Evolutionary conservation across 345 rosid genomes (phyloP), one percentile per base, ranked within the genome.

Genomic region (Geranium rotundifolium): DNA sequence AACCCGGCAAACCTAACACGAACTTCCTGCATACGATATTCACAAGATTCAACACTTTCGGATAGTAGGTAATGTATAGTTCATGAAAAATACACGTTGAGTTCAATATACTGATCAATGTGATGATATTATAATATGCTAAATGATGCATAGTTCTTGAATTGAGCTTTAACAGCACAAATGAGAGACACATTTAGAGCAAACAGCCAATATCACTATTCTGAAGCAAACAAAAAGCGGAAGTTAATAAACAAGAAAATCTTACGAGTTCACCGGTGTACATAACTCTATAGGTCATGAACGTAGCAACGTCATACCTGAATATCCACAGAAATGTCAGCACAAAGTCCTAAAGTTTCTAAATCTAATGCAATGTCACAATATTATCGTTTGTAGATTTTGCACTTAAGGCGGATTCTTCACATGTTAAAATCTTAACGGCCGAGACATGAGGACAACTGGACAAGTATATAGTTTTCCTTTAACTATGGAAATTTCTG

Each of bases 1-100:
- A 76, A 91, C 9, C 98, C 96, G 65, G 90, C 62, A 71, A 78
- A 91, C 17, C 98, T 79, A 37, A 85, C 89, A 61, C 96, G 95
- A 29, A 76, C 98, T 80, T 88, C 96, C 98, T 91, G 79, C 30
- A 14, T 73, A n/a, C n/a, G n/a, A n/a, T n/a, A n/a, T n/a, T n/a
- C n/a, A n/a, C n/a, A n/a, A n/a, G 59, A 56, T 34, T 49, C n/a
- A 54, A 29, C 29, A 49, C 17, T 31, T 31, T 31, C n/a, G 37
- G 3, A 3, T 41, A 41, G 7, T 41, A 41, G 9, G 50, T 41
- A 41, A 41, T 6, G 50, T 41, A 2, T 41, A 5, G 10, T 12
- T 4, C 13, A 41, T 41, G 50, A 41, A 41, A 41, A 3, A 7
- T n/a, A n/a, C n/a, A n/a, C n/a, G n/a, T n/a, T 34, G 41, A 4